Conservation (phyloP, 768 basidiomycete species). For the Coprinellus micaceus region DNA sequence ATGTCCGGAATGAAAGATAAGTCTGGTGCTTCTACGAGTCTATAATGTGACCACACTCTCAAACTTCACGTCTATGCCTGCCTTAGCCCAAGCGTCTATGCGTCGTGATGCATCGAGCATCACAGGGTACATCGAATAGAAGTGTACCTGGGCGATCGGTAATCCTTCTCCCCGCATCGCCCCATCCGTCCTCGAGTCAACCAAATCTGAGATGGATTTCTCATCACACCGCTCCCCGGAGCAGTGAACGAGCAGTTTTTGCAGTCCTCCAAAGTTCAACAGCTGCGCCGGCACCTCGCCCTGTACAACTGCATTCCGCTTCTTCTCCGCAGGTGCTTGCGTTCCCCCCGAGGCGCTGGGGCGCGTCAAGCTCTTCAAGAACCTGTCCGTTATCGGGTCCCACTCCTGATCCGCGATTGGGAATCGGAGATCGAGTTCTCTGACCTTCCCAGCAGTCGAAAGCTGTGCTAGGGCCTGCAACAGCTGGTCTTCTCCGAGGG, state of each 20-base stretch:
- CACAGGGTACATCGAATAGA: slow-evolving; percentile 28
- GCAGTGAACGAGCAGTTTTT: slow-evolving; percentile 28
- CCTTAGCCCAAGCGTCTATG: slow-evolving; percentile 20
- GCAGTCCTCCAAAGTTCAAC: background rate
- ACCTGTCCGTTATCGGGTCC: slow-evolving; percentile 35
- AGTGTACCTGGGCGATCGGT: slow-evolving; percentile 23
- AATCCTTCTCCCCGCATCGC: background rate
- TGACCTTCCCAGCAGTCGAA: slow-evolving; percentile 18
- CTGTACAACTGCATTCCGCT: background rate
- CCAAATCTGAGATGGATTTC: slow-evolving; percentile 23
- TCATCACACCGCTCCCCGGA: slow-evolving; percentile 30
- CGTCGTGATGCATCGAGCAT: slow-evolving; percentile 18
- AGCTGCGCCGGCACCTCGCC: background rate
- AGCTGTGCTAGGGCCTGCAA: slow-evolving; percentile 28
- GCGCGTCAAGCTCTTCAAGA: slow-evolving; percentile 24
- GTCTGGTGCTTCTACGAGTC: background rate
- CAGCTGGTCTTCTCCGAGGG: slow-evolving; percentile 31
- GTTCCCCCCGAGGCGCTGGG: background rate
- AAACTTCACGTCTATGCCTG: slow-evolving; percentile 26
- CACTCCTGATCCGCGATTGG: slow-evolving; percentile 27
- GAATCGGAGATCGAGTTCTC: slow-evolving; percentile 31
- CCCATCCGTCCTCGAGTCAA: slow-evolving; percentile 28
- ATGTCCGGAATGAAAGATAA: background rate
- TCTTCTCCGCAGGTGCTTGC: background rate
- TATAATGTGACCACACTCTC: slow-evolving; percentile 22